Conservation (phyloP, 2,329 filamentous ascomycete species). For the Xylaria sp. region DNA sequence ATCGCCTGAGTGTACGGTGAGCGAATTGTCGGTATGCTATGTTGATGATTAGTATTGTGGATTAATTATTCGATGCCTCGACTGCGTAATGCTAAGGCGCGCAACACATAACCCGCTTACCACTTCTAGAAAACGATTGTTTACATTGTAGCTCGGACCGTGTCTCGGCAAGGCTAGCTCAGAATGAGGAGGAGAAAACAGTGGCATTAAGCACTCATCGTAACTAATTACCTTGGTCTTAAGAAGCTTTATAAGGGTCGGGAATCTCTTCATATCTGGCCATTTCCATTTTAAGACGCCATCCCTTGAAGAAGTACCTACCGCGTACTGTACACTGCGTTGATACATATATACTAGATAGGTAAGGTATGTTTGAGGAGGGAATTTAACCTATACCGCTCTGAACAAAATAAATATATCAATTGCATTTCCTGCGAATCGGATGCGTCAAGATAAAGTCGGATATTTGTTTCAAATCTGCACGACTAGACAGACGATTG, state of each 20-base stretch:
- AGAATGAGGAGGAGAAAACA: neutral
- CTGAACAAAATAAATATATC: neutral
- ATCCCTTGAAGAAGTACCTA: neutral
- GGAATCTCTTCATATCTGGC: neutral
- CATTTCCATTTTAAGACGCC: neutral
- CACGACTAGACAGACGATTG: constrained; percentile 47
- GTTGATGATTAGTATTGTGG: neutral
- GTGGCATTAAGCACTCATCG: neutral
- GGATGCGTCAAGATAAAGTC: constrained; percentile 6
- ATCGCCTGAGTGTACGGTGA: neutral
- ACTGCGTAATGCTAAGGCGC: neutral
- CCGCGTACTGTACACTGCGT: too few relatives aligned
- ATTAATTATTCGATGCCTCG: neutral
- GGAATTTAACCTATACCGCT: neutral
- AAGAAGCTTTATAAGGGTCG: neutral
- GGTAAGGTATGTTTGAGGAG: neutral
- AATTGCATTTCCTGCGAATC: neutral
- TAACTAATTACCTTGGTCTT: too few relatives aligned
- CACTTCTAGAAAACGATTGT: neutral
- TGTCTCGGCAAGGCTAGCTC: neutral
- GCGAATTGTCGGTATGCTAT: neutral
- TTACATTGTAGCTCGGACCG: neutral
- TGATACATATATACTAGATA: too few relatives aligned
- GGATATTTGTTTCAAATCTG: constrained; percentile 46
- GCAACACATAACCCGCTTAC: neutral